Base-by-base conservation (phyloP, 1,139 yeast species). In the Arxiozyma telluris region DNA sequence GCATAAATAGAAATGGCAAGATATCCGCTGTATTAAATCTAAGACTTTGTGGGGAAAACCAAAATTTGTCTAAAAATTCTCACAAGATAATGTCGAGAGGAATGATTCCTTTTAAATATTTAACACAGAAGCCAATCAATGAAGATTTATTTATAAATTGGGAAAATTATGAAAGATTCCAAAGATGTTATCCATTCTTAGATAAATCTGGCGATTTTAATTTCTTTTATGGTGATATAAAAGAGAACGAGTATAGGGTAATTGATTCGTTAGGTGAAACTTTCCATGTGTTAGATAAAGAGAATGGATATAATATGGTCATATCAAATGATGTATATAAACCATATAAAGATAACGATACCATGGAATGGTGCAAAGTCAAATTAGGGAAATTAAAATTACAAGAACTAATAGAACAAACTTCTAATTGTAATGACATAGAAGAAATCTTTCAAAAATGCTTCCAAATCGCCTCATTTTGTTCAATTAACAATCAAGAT, bases 201-300 rank as follows among this genome's bases (percentile, higher is more conserved):
- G 62, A 68, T 9, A 70, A 75, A 42, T 80, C 90, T 21, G 96
- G 96, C 0, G 96, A 96, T n/a, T 91, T 91, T 68, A 82, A 87
- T 8, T 72, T 93, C 58, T 69, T 93, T 46, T 86, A 83, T 66
- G 98, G 97, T 0, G 75, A 76, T 51, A 66, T 83, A 11, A 59
- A 62, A 59, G 64, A 50, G 58, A 77, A 72, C 12, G 75, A 74
- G 25, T 73, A 62, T 53, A 54, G 56, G 27, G 50, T 65, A 7
- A 60, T 67, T 42, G 69, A 66, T 55, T 64, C 69, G 5, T 48
- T 59, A 23, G 67, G 66, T n/a, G 54, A 62, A n/a, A 62, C 69
- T 15, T 56, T 79, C 59, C 73, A 74, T 54, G 76, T 82, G 12
- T 65, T 83, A 20, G 54, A 56, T 61, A 68, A 55, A 9, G 55